Evolutionary conservation across 2,329 filamentous ascomycete genomes (phyloP).

Genomic region (Dactylellina haptotyla): DNA sequence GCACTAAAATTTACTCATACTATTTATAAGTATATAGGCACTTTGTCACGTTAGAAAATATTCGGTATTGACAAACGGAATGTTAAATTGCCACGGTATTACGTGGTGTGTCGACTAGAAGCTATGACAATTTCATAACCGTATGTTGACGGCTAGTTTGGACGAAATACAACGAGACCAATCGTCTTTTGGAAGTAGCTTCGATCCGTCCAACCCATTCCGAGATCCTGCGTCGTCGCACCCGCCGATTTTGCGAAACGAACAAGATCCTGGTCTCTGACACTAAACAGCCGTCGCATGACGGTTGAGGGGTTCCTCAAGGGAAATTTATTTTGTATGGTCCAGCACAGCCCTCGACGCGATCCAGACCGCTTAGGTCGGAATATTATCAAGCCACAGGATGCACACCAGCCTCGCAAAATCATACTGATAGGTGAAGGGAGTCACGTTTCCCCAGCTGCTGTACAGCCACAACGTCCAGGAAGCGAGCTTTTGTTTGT

Average conservation of each 20-base stretch:
- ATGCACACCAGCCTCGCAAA: too few relatives aligned
- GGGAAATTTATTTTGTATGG: too few relatives aligned
- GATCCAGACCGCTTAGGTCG: too few relatives aligned
- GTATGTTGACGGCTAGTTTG: slow-evolving; percentile 29
- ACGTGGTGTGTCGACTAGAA: slow-evolving; percentile 22
- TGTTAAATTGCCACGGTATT: not conserved
- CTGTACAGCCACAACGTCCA: slow-evolving; percentile 32
- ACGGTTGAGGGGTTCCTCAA: too few relatives aligned
- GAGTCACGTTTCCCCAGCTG: not conserved
- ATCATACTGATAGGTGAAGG: too few relatives aligned
- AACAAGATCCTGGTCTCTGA: not conserved
- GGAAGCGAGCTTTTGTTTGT: not conserved
- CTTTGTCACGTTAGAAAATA: not conserved
- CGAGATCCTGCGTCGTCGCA: too few relatives aligned
- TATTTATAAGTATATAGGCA: not conserved
- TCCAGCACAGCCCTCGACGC: too few relatives aligned
- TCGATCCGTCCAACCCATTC: not conserved
- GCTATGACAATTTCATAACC: slow-evolving; percentile 18
- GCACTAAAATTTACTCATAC: not conserved
- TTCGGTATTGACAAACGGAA: not conserved
- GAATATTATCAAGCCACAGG: not conserved
- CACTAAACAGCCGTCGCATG: slow-evolving; percentile 2
- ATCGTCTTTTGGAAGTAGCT: not conserved
- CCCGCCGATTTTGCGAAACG: slow-evolving; percentile 3
- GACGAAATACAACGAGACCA: not conserved